Evolutionary conservation across 1,139 yeast species (phyloP).

Genomic region (Spathaspora jeffriesii): DNA sequence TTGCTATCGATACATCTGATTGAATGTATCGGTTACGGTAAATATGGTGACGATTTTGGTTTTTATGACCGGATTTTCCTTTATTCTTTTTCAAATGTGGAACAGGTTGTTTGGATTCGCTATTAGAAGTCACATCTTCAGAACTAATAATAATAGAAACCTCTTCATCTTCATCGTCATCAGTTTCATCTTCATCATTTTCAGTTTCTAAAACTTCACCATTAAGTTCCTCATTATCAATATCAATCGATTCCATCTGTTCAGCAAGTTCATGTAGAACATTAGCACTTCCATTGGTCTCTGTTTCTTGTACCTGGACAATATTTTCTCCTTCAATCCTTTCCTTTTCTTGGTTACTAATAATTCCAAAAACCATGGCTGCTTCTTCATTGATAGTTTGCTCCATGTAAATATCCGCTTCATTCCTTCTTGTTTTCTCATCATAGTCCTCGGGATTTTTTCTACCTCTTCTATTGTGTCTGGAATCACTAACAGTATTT

Average conservation of each 20-base stretch:
- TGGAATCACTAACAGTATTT: conserved; percentile 5
- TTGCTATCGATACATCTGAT: conserved; percentile 22
- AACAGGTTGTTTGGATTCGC: conserved; percentile 10
- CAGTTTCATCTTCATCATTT: conserved; percentile 27
- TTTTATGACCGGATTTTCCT: conserved; percentile 6
- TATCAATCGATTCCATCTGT: neutral
- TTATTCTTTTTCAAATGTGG: conserved; percentile 6
- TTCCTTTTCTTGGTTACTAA: conserved; percentile 22
- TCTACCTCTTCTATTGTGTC: neutral
- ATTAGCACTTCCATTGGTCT: conserved; percentile 5
- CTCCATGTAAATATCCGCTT: conserved; percentile 11
- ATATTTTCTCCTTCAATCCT: neutral
- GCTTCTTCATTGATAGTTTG: conserved; percentile 40
- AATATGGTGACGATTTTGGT: conserved; percentile 11
- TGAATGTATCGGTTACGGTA: conserved; percentile 15
- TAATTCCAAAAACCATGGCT: conserved; percentile 49
- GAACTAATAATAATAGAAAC: conserved; percentile 45
- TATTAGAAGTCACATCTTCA: conserved; percentile 28
- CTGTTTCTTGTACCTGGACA: neutral
- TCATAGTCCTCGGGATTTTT: conserved; percentile 9
- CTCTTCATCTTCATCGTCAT: conserved; percentile 42
- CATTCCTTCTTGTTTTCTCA: conserved; percentile 11
- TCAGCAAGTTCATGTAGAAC: conserved; percentile 7
- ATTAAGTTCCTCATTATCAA: conserved; percentile 4
- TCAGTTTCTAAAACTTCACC: conserved; percentile 11